Conservation (phyloP, 2,329 filamentous ascomycete genomes). For the Samsoniella hepiali region DNA sequence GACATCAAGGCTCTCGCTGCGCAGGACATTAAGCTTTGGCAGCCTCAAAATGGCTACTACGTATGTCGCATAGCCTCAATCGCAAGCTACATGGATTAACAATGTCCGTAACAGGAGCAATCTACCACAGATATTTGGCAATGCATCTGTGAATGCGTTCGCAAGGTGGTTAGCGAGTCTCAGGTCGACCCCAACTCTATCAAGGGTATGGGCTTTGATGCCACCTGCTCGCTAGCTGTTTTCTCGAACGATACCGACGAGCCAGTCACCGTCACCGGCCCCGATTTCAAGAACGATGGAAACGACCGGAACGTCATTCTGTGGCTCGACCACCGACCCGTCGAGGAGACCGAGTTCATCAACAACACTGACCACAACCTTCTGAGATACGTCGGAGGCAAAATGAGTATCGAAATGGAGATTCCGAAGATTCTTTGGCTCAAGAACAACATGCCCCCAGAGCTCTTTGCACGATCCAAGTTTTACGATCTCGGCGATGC, state of each 20-base stretch:
- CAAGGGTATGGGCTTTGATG: conserved; percentile 93
- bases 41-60: conserved; percentile 72
- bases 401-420: conserved; percentile 99
- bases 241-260: conserved; percentile 87
- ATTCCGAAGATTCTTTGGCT: conserved; percentile 98
- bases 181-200: conserved; percentile 72
- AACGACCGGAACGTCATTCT: conserved; percentile 93
- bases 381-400: conserved; percentile 91
- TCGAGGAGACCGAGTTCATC: conserved; percentile 88
- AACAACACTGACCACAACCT: conserved; percentile 91
- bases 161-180: conserved; percentile 76
- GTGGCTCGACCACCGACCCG: conserved; percentile 93
- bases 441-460: conserved; percentile 95
- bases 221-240: conserved; percentile 94
- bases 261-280: conserved; percentile 85
- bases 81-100: conserved; percentile 18
- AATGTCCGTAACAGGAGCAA: conserved; percentile 65
- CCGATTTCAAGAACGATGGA: conserved; percentile 70
- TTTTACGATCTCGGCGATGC: conserved; percentile 96
- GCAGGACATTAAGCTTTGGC: conserved; percentile 76
- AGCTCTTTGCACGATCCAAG: conserved; percentile 88
- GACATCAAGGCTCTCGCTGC: conserved; percentile 78
- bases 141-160: conserved; percentile 86
- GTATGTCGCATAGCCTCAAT: conserved; percentile 40
- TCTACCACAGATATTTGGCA: conserved; percentile 96